Conservation (phyloP, 768 basidiomycete species). For the Trametopsis cervina region DNA sequence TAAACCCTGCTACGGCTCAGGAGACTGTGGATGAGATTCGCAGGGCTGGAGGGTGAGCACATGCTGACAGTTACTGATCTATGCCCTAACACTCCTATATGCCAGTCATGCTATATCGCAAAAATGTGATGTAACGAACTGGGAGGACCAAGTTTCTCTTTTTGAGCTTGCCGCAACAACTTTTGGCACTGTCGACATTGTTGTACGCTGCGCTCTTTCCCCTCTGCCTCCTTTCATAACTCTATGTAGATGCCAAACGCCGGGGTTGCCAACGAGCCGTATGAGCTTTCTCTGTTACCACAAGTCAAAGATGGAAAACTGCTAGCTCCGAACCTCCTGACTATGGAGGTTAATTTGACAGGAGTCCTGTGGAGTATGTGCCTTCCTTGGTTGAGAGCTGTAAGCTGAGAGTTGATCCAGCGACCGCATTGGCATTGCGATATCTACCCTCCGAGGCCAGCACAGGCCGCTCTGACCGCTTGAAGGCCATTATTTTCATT, state of each 20-base stretch:
- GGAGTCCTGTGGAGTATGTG: slow-evolving; percentile 25
- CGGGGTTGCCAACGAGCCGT: slow-evolving; percentile 2
- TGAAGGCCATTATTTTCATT: slow-evolving; percentile 26
- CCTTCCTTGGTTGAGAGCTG: not conserved
- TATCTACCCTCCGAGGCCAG: slow-evolving; percentile 19
- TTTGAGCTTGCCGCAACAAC: slow-evolving; percentile 23
- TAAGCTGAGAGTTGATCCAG: slow-evolving; percentile 9
- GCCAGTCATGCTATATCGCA: slow-evolving; percentile 13
- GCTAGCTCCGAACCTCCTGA: slow-evolving; percentile 19
- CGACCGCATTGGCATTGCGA: slow-evolving; percentile 25
- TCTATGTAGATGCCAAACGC: slow-evolving; percentile 6
- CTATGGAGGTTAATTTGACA: slow-evolving; percentile 25
- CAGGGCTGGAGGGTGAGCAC: no score
- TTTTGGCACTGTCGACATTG: slow-evolving; percentile 25
- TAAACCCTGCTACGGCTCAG: no score
- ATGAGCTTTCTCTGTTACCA: slow-evolving; percentile 4
- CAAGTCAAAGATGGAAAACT: slow-evolving; percentile 19
- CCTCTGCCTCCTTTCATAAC: not conserved
- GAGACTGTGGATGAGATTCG: no score
- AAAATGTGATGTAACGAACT: slow-evolving; percentile 17
- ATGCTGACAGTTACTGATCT: no score
- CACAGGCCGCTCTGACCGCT: slow-evolving; percentile 2
- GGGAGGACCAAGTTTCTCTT: slow-evolving; percentile 23
- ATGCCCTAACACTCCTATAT: no score
- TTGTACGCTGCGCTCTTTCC: slow-evolving; percentile 16